phyloP scores from a whole-genome alignment of 345 rosid species.

The Brassica incana region DNA sequence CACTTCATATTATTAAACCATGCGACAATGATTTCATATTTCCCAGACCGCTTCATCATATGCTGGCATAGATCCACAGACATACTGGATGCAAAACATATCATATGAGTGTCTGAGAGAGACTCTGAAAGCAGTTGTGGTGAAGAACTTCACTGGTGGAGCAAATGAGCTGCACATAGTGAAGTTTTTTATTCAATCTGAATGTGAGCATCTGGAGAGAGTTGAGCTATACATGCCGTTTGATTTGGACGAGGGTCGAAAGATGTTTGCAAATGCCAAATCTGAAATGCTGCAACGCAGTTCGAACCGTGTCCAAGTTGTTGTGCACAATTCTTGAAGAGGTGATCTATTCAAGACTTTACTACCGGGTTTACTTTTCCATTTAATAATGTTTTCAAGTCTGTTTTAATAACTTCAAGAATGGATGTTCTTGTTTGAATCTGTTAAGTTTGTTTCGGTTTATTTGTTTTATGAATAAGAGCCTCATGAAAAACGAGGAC shows the following conservation, averaged over 20 bases:
- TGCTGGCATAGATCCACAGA: not conserved
- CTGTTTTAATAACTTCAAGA: not conserved
- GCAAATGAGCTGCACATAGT: not conserved
- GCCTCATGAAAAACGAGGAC: not conserved
- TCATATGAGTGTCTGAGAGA: not conserved
- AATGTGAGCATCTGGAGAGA: not conserved
- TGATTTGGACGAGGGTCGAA: not conserved
- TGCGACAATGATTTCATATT: not conserved
- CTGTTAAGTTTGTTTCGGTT: not conserved
- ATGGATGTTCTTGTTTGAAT: not conserved
- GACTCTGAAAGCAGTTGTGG: not conserved
- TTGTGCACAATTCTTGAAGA: not conserved
- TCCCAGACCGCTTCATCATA: not conserved
- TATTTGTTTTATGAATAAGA: not conserved
- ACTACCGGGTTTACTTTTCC: not conserved
- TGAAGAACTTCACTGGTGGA: not conserved
- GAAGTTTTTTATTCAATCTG: not conserved
- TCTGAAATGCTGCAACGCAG: not conserved
- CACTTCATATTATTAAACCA: not conserved
- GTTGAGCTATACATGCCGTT: not conserved
- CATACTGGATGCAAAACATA: not conserved
- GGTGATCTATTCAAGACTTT: not conserved
- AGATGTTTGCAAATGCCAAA: not conserved
- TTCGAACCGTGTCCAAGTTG: not conserved
- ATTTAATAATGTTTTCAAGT: not conserved